Base-by-base conservation (phyloP, 1,284 basidiomycete species). In the Stereum hirsutum region DNA sequence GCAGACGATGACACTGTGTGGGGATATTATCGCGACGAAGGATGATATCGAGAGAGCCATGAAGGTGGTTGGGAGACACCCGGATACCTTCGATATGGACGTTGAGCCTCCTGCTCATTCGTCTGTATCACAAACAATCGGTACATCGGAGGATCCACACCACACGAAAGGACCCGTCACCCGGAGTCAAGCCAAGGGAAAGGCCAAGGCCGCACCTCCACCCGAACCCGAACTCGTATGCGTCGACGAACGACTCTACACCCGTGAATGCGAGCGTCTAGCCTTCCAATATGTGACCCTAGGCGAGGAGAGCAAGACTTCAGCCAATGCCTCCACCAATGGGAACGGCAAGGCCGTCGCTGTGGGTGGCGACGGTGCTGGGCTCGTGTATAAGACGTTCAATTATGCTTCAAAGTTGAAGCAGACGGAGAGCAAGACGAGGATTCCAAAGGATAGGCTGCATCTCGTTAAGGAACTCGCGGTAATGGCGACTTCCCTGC, bases 391-490 rank as follows among this genome's bases (percentile, higher is more conserved):
- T 44, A 45, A 54, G 3, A 46, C 41, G 10, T 73, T 63, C 59
- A 57, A 66, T 41, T 75, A 68, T 49, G 48, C 59, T 5, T 17
- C 38, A 4, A 45, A 63, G 17, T 47, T 74, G 23, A 33, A 47
- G 39, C 44, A 53, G 32, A 70, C 68, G 0, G 61, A 64, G 40
- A 59, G 53, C 32, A 55, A 63, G 11, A 68, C 68, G 34, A 58
- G 75, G 28, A 58, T 63, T 41, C 71, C 72, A 14, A 70, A 69
- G 54, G 58, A 70, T 52, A 63, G 74, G 35, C 57, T 77, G 39
- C 72, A 74, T 52, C 61, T 75, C 19, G 60, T 73, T 50, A 72
- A 73, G 54, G 75, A 77, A 55, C 60, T 75, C 12, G 71, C 72
- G 14, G 67, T 69, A 21, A 73, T 69, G 57, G 68, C 71, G 2